Evolutionary conservation across 2,329 filamentous ascomycete genomes (phyloP).

Genomic region (Myriosclerotinia duriaeana): DNA sequence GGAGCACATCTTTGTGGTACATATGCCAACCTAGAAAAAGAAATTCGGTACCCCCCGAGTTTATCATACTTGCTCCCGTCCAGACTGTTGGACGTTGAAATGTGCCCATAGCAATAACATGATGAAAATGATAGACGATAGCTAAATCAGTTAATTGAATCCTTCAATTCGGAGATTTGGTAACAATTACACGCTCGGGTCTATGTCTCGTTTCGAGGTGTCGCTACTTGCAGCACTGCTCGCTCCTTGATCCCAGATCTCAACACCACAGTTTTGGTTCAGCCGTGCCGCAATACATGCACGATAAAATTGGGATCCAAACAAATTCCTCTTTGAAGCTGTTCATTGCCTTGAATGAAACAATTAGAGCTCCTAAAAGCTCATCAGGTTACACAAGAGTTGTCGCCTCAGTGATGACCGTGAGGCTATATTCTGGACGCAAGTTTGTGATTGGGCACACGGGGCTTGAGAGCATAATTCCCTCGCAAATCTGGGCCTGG

Average conservation of each 20-base stretch:
- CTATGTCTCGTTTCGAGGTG: background rate
- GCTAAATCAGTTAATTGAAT: conserved; percentile 3
- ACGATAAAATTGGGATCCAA: conserved; percentile 5
- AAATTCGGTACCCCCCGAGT: background rate
- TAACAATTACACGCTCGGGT: background rate
- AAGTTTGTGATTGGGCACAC: background rate
- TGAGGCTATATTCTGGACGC: background rate
- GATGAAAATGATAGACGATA: background rate
- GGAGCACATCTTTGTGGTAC: conserved; percentile 4
- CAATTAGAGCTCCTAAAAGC: background rate
- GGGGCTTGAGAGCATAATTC: background rate
- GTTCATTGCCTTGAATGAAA: conserved; percentile 4
- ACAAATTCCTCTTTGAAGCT: background rate
- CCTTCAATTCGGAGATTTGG: background rate
- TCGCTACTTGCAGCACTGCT: background rate
- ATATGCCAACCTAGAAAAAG: conserved; percentile 10
- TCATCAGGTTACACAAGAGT: background rate
- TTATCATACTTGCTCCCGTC: background rate
- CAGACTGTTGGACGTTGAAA: background rate
- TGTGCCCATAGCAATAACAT: conserved; percentile 14
- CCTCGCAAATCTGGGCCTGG: background rate
- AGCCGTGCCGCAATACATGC: background rate
- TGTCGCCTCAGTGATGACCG: background rate
- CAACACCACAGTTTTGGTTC: background rate
- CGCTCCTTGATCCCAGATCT: conserved; percentile 14